A percentile compares a stretch with the other conserved stretches of the same genome.
phyloP scores from a whole-genome alignment of 208 protist genomes.

The Trypanosoma rangeli region DNA sequence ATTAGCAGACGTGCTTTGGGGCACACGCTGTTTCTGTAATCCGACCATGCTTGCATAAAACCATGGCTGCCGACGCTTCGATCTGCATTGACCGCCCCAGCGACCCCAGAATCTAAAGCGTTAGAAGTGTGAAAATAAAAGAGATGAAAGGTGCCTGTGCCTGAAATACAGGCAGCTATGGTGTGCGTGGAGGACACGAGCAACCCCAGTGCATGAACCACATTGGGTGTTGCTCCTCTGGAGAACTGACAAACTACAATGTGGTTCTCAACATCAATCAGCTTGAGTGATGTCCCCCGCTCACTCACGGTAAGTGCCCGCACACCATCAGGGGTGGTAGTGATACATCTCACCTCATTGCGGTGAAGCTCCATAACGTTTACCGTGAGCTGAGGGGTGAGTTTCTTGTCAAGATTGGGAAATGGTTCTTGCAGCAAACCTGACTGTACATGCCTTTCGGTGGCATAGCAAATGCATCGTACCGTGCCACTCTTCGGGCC shows the following conservation, averaged over 20 bases:
- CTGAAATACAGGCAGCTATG: conserved; percentile 24
- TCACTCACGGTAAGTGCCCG: conserved; percentile 63
- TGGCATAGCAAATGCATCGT: conserved; percentile 29
- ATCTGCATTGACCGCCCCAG: not conserved
- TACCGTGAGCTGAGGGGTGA: not conserved
- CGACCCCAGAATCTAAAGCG: not conserved
- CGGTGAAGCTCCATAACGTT: conserved; percentile 25
- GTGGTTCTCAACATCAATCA: conserved; percentile 50
- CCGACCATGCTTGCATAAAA: conserved; percentile 13
- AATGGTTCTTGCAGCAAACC: conserved; percentile 3
- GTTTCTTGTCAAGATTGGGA: not conserved
- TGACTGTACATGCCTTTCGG: conserved; percentile 7
- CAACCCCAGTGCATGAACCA: conserved; percentile 23
- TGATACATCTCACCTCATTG: conserved; percentile 49
- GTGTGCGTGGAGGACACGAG: conserved; percentile 18
- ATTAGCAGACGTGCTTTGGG: conserved; percentile 20
- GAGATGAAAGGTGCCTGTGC: conserved; percentile 27
- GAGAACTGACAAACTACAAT: conserved; percentile 34
- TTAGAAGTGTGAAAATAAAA: conserved; percentile 12
- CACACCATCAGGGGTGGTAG: conserved; percentile 55
- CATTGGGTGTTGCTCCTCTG: conserved; percentile 24
- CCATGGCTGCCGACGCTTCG: not conserved
- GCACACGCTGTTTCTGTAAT: conserved; percentile 27
- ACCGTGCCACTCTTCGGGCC: conserved; percentile 24
- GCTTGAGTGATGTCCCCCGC: conserved; percentile 48